Evolutionary conservation across 192 early-diverging fungal genomes (phyloP).

Genomic region (Coemansia sp.): DNA sequence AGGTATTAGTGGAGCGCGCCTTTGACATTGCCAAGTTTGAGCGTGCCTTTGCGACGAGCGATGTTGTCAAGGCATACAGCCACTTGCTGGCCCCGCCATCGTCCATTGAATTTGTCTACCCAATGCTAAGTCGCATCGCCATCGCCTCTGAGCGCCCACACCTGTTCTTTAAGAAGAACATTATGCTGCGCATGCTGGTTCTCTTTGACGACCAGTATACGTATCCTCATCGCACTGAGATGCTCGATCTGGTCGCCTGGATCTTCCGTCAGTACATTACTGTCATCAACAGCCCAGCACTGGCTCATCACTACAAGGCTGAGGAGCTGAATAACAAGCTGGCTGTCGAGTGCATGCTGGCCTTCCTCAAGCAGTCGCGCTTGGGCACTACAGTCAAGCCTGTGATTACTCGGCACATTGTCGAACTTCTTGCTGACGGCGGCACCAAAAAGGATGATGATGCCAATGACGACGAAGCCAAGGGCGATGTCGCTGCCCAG

Average conservation of each 20-base stretch:
- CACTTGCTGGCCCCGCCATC: constrained; percentile 37
- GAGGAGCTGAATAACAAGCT: constrained; percentile 35
- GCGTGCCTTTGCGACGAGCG: constrained; percentile 37
- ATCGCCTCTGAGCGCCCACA: constrained; percentile 30
- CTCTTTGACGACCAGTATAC: constrained; percentile 38
- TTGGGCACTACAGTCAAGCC: constrained; percentile 30
- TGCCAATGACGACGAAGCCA: background rate
- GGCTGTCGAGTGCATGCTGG: constrained; percentile 39
- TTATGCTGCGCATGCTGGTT: constrained; percentile 32
- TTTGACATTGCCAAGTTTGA: constrained; percentile 37
- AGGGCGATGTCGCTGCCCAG: background rate
- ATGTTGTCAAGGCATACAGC: constrained; percentile 40
- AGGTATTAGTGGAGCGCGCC: constrained; percentile 31
- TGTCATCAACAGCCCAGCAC: constrained; percentile 31
- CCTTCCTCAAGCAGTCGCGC: constrained; percentile 29
- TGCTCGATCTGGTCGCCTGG: constrained; percentile 43
- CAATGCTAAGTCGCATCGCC: constrained; percentile 47
- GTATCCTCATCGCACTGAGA: constrained; percentile 27
- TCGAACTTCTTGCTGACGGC: constrained; percentile 17
- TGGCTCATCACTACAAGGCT: constrained; percentile 32
- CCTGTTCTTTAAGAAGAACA: constrained; percentile 38
- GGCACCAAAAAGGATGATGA: background rate
- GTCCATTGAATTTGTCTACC: constrained; percentile 38
- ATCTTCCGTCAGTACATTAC: constrained; percentile 52
- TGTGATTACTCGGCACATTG: constrained; percentile 39